phyloP scores from a whole-genome alignment of 257 asterid genomes.

The Solanum pennellii region DNA sequence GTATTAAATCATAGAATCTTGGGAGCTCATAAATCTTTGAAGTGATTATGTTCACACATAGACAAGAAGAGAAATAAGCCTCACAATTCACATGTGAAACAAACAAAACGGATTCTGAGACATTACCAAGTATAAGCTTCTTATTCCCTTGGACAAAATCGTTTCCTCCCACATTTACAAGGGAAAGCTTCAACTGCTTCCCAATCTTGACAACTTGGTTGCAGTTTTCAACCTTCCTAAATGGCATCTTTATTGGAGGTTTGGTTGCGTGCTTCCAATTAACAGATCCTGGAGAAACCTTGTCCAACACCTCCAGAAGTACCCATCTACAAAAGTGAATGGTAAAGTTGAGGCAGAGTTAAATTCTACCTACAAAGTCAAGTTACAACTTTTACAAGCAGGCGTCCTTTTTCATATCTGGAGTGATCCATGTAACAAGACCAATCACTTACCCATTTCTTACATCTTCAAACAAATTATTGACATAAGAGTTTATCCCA shows the following conservation, averaged over 20 bases:
- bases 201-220: conserved; percentile 86
- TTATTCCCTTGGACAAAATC: conserved; percentile 96
- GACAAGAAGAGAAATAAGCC: not conserved
- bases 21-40: not conserved
- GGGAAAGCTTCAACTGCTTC: conserved; percentile 72
- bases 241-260: conserved; percentile 97
- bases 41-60: not conserved
- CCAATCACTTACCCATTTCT: conserved; percentile 69
- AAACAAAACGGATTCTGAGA: not conserved
- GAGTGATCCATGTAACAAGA: not conserved
- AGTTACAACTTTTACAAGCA: not conserved
- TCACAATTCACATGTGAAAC: not conserved
- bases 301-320: conserved; percentile 82
- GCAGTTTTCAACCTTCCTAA: conserved; percentile 91
- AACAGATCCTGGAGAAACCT: conserved; percentile 71
- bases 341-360: not conserved
- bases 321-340: conserved; percentile 50
- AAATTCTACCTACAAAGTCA: not conserved
- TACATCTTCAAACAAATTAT: conserved; percentile 90
- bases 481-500: conserved; percentile 70
- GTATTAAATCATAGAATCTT: not conserved
- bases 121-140: conserved; percentile 90
- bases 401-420: not conserved
- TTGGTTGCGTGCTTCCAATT: conserved; percentile 87
- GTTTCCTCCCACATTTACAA: conserved; percentile 92